Conservation (phyloP, 257 asterid genomes). For the Solanum clarkiae region DNA sequence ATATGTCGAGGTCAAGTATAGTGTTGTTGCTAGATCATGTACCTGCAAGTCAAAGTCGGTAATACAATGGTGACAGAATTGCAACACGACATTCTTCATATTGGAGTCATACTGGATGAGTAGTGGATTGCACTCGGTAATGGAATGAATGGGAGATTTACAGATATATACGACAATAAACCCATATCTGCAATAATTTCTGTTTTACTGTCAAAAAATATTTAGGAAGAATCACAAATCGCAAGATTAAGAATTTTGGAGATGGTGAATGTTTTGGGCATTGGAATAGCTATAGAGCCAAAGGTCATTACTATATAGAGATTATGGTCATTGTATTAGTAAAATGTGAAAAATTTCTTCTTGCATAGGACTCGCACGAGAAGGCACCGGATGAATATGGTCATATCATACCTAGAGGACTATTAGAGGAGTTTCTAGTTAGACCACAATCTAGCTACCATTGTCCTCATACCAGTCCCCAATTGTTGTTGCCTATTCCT, state of each 20-base stretch:
- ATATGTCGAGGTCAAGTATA: background rate
- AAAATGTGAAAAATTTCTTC: background rate
- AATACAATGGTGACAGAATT: background rate
- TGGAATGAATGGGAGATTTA: background rate
- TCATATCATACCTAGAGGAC: background rate
- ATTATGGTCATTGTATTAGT: background rate
- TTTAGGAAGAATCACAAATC: background rate
- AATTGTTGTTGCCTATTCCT: no score
- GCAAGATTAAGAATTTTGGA: no score
- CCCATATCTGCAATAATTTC: background rate
- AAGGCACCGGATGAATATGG: background rate
- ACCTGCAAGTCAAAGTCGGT: background rate
- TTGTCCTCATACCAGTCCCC: no score
- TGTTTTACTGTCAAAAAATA: no score
- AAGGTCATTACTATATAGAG: no score
- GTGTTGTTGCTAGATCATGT: background rate
- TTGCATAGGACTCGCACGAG: no score
- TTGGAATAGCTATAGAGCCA: background rate
- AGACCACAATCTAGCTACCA: background rate
- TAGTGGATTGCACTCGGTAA: background rate
- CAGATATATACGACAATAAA: background rate
- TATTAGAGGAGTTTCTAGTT: background rate
- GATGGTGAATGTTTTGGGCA: background rate
- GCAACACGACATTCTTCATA: background rate
- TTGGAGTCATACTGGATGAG: background rate